Evolutionary conservation across 2,329 filamentous ascomycete species (phyloP).

Genomic region (Chrysoporthe puriensis): DNA sequence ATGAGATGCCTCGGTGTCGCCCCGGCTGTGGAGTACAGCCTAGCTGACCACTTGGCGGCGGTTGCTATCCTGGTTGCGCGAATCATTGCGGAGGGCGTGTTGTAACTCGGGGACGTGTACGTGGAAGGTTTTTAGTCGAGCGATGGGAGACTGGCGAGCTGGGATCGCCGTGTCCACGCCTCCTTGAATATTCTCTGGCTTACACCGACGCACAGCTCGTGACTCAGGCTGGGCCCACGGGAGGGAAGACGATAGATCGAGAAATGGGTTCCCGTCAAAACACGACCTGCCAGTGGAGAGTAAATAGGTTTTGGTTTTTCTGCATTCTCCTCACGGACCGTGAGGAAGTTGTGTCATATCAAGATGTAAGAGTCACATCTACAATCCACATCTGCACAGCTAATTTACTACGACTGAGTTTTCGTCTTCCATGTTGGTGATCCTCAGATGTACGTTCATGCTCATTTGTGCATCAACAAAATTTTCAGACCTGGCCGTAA

Average conservation of each 20-base stretch:
- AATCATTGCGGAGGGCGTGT: constrained; percentile 23
- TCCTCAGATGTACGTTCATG: background rate
- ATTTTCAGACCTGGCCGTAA: background rate
- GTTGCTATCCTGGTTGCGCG: constrained; percentile 33
- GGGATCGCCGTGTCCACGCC: too few relatives aligned
- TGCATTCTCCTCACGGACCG: background rate
- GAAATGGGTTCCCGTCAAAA: background rate
- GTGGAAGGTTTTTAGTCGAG: background rate
- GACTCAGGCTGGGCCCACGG: background rate
- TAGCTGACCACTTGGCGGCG: constrained; percentile 42
- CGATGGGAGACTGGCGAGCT: background rate
- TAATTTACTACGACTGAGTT: background rate
- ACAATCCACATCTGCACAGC: background rate
- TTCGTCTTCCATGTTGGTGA: background rate
- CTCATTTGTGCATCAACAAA: constrained; percentile 3
- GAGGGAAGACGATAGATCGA: background rate
- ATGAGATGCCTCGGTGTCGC: constrained; percentile 76
- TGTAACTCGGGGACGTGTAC: background rate
- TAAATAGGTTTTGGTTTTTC: background rate
- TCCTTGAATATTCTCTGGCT: background rate
- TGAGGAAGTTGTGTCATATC: background rate
- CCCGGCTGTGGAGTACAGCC: constrained; percentile 51
- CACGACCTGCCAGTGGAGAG: background rate
- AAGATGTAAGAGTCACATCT: background rate
- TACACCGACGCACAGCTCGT: constrained; percentile 3